phyloP scores from a whole-genome alignment of 345 rosid species.

The Excoecaria agallocha region DNA sequence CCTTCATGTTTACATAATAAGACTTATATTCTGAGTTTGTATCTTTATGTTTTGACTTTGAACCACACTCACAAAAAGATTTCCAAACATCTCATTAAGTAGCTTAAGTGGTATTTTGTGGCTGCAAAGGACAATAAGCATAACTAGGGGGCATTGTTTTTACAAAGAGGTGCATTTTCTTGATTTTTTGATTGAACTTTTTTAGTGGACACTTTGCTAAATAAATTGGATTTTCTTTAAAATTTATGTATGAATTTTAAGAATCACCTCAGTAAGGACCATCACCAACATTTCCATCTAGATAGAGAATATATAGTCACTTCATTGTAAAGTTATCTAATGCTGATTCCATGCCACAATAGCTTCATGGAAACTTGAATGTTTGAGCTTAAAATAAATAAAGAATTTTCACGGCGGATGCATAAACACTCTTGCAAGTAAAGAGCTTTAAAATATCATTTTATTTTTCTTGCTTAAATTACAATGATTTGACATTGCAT shows the following conservation, averaged over 20 bases:
- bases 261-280: neutral
- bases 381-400: neutral
- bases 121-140: neutral
- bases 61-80: neutral
- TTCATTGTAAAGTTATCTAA: neutral
- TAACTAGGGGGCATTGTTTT: neutral
- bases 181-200: neutral
- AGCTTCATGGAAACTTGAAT: constrained; percentile 8
- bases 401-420: constrained; percentile 1
- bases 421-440: neutral
- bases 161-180: neutral
- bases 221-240: neutral
- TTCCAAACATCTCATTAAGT: neutral
- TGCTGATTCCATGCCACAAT: neutral
- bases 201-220: neutral
- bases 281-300: neutral
- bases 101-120: neutral
- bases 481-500: neutral
- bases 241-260: neutral
- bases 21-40: neutral
- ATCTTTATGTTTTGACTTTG: neutral
- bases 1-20: neutral
- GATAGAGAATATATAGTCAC: neutral
- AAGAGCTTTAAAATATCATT: neutral
- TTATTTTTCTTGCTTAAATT: too few species aligned